These are phyloP conservation scores for Brassica balearica DNA, from an alignment of 441 rosid species.

Conservation along the genomic window DNA sequence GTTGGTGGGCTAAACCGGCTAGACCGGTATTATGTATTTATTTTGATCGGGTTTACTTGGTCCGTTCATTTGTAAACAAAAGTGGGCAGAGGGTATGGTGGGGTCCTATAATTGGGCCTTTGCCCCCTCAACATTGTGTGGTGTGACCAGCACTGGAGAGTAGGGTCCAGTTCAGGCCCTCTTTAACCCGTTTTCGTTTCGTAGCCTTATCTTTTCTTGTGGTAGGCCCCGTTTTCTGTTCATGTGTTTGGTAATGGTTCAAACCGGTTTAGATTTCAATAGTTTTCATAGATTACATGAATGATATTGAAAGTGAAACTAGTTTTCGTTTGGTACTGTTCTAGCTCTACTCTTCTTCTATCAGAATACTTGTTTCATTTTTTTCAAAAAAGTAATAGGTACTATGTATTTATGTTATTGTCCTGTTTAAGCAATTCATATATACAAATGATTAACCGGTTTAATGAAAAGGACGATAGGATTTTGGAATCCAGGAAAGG, in stretches of 20 bases:
- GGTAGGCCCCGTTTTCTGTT: conserved; percentile 35
- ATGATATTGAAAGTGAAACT: conserved; percentile 1
- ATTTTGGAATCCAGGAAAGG: conserved; percentile 41
- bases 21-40: conserved; percentile 8
- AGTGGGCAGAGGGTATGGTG: conserved; percentile 12
- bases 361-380: background rate
- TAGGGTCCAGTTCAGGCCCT: conserved; percentile 42
- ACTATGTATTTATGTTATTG: background rate
- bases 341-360: background rate
- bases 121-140: conserved; percentile 26
- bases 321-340: background rate
- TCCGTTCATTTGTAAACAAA: background rate
- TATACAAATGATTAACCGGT: background rate
- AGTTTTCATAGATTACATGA: background rate
- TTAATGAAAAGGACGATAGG: conserved; percentile 23
- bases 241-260: conserved; percentile 22
- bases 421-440: background rate
- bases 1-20: conserved; percentile 25
- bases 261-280: conserved; percentile 20
- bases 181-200: conserved; percentile 27
- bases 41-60: conserved; percentile 14
- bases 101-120: conserved; percentile 38
- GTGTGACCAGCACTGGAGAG: conserved; percentile 37
- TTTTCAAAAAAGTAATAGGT: background rate
- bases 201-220: conserved; percentile 34